Base-by-base conservation (phyloP, 1,284 basidiomycete species). In the Malassezia dermatis region DNA sequence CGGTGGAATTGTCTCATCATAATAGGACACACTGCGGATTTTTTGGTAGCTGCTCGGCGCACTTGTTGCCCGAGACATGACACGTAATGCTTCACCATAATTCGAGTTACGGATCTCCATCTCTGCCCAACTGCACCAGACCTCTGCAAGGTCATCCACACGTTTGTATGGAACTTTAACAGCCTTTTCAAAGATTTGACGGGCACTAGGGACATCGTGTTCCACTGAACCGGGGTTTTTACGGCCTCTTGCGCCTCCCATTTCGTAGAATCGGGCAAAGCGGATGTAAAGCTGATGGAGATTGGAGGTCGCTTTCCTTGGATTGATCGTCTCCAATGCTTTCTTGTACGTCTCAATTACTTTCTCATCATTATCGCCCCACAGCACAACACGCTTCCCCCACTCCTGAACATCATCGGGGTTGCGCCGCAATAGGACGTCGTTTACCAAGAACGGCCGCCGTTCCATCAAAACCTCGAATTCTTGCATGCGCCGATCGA, bases 61-160 rank as follows among this genome's bases (percentile, higher is more conserved):
- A 11, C 61, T 58, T 10, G 89, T 83, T 1, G 90, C 94, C n/a
- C 91, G 82, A 73, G 94, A 89, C 89, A 98, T 89, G 23, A 95
- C 84, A 19, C 86, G 82, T 61, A 94, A 83, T 2, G 90, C 89
- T 64, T 95, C 90, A 60, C 95, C 90, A 66, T 93, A 96, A 72
- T 95, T 91, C 62, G 90, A 91, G 71, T 93, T 86, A 32, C 94
- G 82, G 44, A 98, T 80, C 75, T 99, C 94, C 86, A 98, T 85
- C 77, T 98, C 93, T 8, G 94, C 85, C 93, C 93, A 98, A 75
- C 95, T 90, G 74, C 89, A 94, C 94, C 94, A 99, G 13, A 96
- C 82, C 76, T 98, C 94, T 0, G 94, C 94, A 28, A 99, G 80
- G 71, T 99, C 94, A 73, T 99, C 94, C 4, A 99, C 91, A n/a